phyloP scores from a whole-genome alignment of 1,139 yeast genomes.

The Barnettozyma hawaiiensis region DNA sequence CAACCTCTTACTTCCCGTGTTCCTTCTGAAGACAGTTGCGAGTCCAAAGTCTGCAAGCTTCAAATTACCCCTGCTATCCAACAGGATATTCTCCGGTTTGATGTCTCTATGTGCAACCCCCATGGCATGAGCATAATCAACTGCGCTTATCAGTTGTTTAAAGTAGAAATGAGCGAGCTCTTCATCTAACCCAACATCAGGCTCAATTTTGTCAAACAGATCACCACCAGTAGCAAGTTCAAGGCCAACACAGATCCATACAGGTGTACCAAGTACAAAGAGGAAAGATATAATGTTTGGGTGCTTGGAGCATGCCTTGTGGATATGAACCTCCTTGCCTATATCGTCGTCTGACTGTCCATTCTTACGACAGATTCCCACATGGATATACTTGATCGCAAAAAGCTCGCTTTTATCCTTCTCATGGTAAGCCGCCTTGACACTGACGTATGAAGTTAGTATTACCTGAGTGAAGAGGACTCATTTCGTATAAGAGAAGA shows the following conservation, averaged over 20 bases:
- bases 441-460: slow-evolving; percentile 19
- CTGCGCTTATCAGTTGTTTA: slow-evolving; percentile 52
- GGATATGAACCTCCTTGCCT: slow-evolving; percentile 48
- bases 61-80: slow-evolving; percentile 61
- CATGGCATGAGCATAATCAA: slow-evolving; percentile 53
- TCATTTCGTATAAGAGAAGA: no score
- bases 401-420: slow-evolving; percentile 32
- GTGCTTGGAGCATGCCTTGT: slow-evolving; percentile 50
- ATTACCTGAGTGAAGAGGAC: no score
- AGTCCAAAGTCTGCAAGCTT: slow-evolving; percentile 66
- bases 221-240: slow-evolving; percentile 70
- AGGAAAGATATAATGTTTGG: slow-evolving; percentile 50
- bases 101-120: slow-evolving; percentile 87
- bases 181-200: slow-evolving; percentile 62
- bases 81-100: slow-evolving; percentile 81
- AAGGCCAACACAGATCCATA: slow-evolving; percentile 58
- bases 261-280: slow-evolving; percentile 44
- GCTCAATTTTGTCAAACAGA: slow-evolving; percentile 67
- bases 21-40: slow-evolving; percentile 49
- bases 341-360: slow-evolving; percentile 44
- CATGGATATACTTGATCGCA: slow-evolving; percentile 54
- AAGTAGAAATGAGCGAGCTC: slow-evolving; percentile 66
- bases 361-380: slow-evolving; percentile 38
- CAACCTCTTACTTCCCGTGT: slow-evolving; percentile 48
- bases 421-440: slow-evolving; percentile 31